Evolutionary conservation across 2,329 filamentous ascomycete genomes (phyloP), one percentile per base, ranked within the genome.

Genomic region (Pseudodiploospora longispora): DNA sequence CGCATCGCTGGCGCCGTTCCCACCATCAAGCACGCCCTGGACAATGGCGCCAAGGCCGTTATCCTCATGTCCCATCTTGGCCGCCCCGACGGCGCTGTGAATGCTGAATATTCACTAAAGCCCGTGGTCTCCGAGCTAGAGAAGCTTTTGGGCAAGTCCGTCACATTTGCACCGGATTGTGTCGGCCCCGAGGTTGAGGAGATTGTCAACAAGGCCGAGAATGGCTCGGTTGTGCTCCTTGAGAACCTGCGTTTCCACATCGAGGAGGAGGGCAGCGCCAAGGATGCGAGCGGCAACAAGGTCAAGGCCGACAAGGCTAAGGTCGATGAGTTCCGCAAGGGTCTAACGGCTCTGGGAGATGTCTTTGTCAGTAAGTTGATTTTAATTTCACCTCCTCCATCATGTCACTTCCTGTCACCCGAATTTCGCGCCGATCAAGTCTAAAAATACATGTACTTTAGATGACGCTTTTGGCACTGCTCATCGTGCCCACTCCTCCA

Each of bases 201-300:
- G 58, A 83, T 85, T 41, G 90, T 97, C 57, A 87, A 85, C 73
- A 83, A 83, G 65, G 87, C 90, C 51, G 78, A 76, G 44, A 78
- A 80, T 57, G 93, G 91, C 57, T 80, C 88, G 59, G 81, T 98
- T 44, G 78, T 98, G 47, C 80, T 98, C 31, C 78, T 98, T 43
- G 93, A 98, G 81, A 98, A 98, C 77, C 74, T 98, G 69, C 88
- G 93, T 56, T 98, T 97, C 80, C 93, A 98, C 70, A 78, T 87
- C 50, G 93, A 98, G 75, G 93, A 98, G 74, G 93, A 98, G 76
- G 93, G 93, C 53, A 95, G 87, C 72, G 85, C 78, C 65, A 95
- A 95, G 77, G 90, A 95, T 67, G 83, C 80, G 48, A 85, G 91
- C 42, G 93, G 91, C 61, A 96, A 96, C 73, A 98, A 98, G 79